These are phyloP conservation scores for Hericium erinaceus DNA, from an alignment of 768 basidiomycete genomes.

Conservation along the genomic window DNA sequence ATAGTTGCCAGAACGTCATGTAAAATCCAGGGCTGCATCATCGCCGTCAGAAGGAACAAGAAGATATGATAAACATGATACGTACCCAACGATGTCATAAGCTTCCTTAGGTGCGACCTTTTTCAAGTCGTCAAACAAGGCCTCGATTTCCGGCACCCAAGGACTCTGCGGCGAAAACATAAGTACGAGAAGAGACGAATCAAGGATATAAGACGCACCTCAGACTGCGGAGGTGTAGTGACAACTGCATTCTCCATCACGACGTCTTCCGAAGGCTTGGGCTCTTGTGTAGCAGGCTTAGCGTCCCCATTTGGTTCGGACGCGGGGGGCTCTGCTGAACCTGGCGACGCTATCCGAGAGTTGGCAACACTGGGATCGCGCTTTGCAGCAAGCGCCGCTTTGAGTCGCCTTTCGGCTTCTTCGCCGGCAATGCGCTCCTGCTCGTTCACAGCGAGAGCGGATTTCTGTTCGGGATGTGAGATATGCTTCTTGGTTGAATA, in stretches of 20 bases:
- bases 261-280: constrained; percentile 26
- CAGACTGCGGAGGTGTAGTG: constrained; percentile 19
- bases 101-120: constrained; percentile 60
- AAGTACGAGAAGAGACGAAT: constrained; percentile 5
- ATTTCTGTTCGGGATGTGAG: constrained; percentile 28
- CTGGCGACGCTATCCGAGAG: constrained; percentile 61
- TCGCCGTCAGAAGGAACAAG: background rate
- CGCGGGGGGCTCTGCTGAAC: constrained; percentile 18
- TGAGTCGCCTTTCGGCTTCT: constrained; percentile 73
- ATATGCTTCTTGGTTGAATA: background rate
- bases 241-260: constrained; percentile 45
- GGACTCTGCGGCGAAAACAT: constrained; percentile 37
- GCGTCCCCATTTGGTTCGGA: background rate
- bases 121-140: constrained; percentile 68
- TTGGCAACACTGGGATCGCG: constrained; percentile 49
- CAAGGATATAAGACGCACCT: constrained; percentile 22
- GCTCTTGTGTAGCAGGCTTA: constrained; percentile 4
- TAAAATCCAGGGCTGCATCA: constrained; percentile 77
- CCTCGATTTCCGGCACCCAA: constrained; percentile 70
- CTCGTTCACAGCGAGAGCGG: constrained; percentile 56
- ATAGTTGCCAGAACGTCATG: constrained; percentile 93
- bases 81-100: constrained; percentile 65
- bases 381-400: constrained; percentile 71
- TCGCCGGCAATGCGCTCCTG: constrained; percentile 61
- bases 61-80: background rate